These are phyloP conservation scores for Fusarium sp. DNA, from an alignment of 2,329 filamentous ascomycete species.

Conservation along the genomic window DNA sequence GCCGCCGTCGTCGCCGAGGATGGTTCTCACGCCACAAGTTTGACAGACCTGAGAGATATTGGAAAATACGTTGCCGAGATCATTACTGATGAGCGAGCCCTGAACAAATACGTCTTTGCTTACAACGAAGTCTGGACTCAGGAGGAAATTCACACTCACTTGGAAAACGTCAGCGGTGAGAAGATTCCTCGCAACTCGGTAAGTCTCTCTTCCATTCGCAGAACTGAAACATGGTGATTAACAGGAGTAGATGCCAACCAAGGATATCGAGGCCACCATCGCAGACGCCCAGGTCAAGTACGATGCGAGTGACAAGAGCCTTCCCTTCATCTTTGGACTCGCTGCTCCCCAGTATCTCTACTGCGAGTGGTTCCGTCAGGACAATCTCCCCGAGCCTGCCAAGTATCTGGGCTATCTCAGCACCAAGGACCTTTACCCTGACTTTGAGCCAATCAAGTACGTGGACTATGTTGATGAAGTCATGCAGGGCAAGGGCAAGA, in stretches of 20 bases:
- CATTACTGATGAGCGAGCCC: slow-evolving; percentile 61
- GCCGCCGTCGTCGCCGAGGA: slow-evolving; percentile 55
- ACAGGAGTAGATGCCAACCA: slow-evolving; percentile 5
- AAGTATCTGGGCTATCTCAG: slow-evolving; percentile 25
- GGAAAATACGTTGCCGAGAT: slow-evolving; percentile 63
- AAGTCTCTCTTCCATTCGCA: background rate
- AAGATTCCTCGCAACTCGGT: slow-evolving; percentile 48
- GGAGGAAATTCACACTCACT: slow-evolving; percentile 57
- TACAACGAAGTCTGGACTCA: slow-evolving; percentile 58
- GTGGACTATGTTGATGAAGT: slow-evolving; percentile 30
- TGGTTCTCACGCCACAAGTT: slow-evolving; percentile 54
- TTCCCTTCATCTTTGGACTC: background rate
- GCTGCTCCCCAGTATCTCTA: slow-evolving; percentile 21
- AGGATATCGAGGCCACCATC: slow-evolving; percentile 16
- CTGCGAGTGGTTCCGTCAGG: slow-evolving; percentile 31
- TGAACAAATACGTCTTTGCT: slow-evolving; percentile 63
- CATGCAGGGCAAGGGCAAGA: slow-evolving; percentile 9
- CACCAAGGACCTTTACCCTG: slow-evolving; percentile 30
- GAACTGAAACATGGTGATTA: background rate
- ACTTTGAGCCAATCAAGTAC: slow-evolving; percentile 15
- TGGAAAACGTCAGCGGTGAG: slow-evolving; percentile 62
- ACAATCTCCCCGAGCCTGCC: slow-evolving; percentile 27
- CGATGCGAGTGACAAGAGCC: slow-evolving; percentile 3
- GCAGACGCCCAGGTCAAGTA: slow-evolving; percentile 1
- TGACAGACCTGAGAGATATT: slow-evolving; percentile 64